phyloP scores from a whole-genome alignment of 768 basidiomycete genomes.

The Polyporus arcularius region DNA sequence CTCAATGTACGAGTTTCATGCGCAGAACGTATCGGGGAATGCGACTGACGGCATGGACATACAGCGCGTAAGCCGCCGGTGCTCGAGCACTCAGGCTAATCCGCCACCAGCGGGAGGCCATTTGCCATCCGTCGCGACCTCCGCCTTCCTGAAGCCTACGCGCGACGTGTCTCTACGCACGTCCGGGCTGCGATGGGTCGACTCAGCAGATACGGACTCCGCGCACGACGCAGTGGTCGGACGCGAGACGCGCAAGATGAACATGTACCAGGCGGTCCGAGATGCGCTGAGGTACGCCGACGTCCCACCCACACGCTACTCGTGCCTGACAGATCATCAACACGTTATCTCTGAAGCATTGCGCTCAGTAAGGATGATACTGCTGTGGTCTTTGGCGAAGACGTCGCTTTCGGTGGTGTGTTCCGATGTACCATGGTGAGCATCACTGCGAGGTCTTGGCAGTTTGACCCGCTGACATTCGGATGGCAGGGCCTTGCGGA shows the following conservation, averaged over 20 bases:
- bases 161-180: conserved; percentile 74
- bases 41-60: not conserved
- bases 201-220: conserved; percentile 51
- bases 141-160: conserved; percentile 60
- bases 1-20: conserved; percentile 13
- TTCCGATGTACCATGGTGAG: conserved; percentile 89
- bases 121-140: conserved; percentile 69
- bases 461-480: not conserved
- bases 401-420: conserved; percentile 93
- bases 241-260: conserved; percentile 93
- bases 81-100: conserved; percentile 54
- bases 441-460: not conserved
- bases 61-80: conserved; percentile 36
- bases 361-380: conserved; percentile 83
- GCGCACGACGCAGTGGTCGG: conserved; percentile 55
- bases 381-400: conserved; percentile 88
- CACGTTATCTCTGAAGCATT: conserved; percentile 47
- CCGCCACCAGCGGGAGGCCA: conserved; percentile 81
- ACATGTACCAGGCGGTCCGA: conserved; percentile 88
- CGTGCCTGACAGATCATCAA: conserved; percentile 2
- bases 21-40: not conserved
- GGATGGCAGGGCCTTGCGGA: conserved; percentile 75
- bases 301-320: not conserved
- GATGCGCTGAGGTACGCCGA: conserved; percentile 79
- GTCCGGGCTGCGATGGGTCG: conserved; percentile 70